Evolutionary conservation across 148 eudicot genomes (phyloP), one percentile per base, ranked within the genome.

Genomic region (Amaranthus hypochondriacus): DNA sequence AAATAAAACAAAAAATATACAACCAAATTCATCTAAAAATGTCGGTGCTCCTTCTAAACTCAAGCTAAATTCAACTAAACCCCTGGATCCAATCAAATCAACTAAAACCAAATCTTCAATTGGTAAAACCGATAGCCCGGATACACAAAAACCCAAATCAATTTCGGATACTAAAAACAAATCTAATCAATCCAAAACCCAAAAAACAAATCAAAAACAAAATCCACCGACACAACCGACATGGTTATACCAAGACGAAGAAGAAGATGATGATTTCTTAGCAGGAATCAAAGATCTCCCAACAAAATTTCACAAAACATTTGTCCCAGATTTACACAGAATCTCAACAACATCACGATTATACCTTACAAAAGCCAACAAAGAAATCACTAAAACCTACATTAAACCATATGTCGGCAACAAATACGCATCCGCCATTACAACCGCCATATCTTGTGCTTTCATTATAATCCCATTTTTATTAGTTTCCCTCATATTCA

Each of bases 321-420:
- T 94, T n/a, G 53, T 94, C 76, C 98, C 98, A 75, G 98, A 94
- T 77, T 75, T 94, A 50, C 89, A 88, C 50, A 79, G 64, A 80
- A 82, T 94, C 54, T 91, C 96, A 49, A 69, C 89, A 14, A 85
- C 92, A 5, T 93, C 98, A 4, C 76, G 81, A 68, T 63, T 75
- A 6, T 93, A 93, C 81, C 79, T 91, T 10, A 73, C 79, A 0
- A 85, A 73, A 76, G 84, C 87, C 69, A 88, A 88, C 81, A 89
- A 87, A 52, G 79, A 94, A 64, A 83, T 94, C 74, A 86, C 96
- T 3, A 85, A 79, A 48, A 80, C 79, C 9, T 87, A 87, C 78
- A 89, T 91, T 78, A 91, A 94, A 71, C 98, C 98, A 14, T 81
- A 80, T 48, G 91, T 94, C 9, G 92, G 97, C 28, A 82, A 81